Evolutionary conservation across 2,329 filamentous ascomycete species (phyloP).

Genomic region (Elsinoe australis): DNA sequence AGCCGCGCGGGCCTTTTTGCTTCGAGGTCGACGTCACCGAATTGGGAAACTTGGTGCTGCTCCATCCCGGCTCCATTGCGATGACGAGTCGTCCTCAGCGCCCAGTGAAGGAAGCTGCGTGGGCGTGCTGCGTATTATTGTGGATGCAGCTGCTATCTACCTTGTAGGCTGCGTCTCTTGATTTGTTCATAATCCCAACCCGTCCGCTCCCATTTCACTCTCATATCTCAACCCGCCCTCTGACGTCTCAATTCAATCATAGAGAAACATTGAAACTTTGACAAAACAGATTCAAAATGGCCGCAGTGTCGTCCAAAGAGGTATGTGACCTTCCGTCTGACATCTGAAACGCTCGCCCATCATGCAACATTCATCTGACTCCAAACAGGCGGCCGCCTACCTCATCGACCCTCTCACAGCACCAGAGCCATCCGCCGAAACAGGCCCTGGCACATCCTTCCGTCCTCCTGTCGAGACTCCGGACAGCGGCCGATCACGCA

Average conservation of each 20-base stretch:
- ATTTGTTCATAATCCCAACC: neutral
- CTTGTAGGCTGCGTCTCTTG: neutral
- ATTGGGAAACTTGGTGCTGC: slow-evolving; percentile 5
- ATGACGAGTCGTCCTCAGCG: neutral
- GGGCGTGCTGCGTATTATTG: neutral
- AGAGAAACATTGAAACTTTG: no score
- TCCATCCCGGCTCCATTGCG: no score
- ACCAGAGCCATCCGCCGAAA: slow-evolving; percentile 60
- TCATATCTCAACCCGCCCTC: no score
- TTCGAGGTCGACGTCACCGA: slow-evolving; percentile 12
- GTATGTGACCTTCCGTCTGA: slow-evolving; percentile 16
- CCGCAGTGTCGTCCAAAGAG: slow-evolving; percentile 21
- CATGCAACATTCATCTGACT: slow-evolving; percentile 20
- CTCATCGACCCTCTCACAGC: slow-evolving; percentile 62
- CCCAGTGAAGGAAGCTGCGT: neutral
- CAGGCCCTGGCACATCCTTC: slow-evolving; percentile 55
- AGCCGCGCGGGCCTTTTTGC: neutral
- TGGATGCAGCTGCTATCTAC: neutral
- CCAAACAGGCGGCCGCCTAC: slow-evolving; percentile 53
- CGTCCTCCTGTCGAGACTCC: slow-evolving; percentile 18
- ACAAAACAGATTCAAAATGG: slow-evolving; percentile 20
- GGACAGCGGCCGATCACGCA: slow-evolving; percentile 22
- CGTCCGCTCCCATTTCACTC: no score
- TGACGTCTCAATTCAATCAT: no score
- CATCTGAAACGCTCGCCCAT: neutral